Evolutionary conservation across 257 asterid species (phyloP).

Genomic region (Cynanchum wilfordii): DNA sequence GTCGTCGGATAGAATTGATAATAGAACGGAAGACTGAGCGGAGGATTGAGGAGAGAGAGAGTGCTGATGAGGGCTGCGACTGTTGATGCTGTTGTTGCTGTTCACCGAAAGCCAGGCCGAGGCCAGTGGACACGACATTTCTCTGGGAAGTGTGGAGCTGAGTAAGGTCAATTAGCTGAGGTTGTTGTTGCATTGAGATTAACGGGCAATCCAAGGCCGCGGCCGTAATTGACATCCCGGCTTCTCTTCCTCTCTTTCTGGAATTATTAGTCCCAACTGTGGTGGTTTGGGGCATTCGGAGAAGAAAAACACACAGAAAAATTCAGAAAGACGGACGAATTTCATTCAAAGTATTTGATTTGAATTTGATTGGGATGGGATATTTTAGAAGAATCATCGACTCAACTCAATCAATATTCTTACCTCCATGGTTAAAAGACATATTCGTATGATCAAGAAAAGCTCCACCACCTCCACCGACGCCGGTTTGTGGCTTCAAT

Average conservation of each 20-base stretch:
- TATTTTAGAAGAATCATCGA: neutral
- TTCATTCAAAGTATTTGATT: too few relatives aligned
- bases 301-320: neutral
- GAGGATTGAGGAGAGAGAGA: conserved; percentile 39
- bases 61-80: conserved; percentile 11
- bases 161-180: conserved; percentile 31
- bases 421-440: conserved; percentile 33
- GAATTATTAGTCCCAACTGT: conserved; percentile 25
- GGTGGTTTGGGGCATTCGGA: neutral
- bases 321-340: neutral
- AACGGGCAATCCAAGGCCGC: conserved; percentile 18
- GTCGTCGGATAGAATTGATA: conserved; percentile 29
- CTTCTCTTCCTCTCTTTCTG: conserved; percentile 35
- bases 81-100: conserved; percentile 21
- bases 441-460: conserved; percentile 33
- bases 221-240: neutral
- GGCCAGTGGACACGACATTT: conserved; percentile 41
- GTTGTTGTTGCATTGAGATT: conserved; percentile 23
- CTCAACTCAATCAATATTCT: neutral
- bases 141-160: conserved; percentile 26
- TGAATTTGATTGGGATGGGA: neutral
- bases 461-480: conserved; percentile 12
- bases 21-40: conserved; percentile 25
- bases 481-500: conserved; percentile 23
- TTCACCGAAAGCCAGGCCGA: conserved; percentile 34